phyloP scores from a whole-genome alignment of 345 rosid genomes.

The Camelina sativa region DNA sequence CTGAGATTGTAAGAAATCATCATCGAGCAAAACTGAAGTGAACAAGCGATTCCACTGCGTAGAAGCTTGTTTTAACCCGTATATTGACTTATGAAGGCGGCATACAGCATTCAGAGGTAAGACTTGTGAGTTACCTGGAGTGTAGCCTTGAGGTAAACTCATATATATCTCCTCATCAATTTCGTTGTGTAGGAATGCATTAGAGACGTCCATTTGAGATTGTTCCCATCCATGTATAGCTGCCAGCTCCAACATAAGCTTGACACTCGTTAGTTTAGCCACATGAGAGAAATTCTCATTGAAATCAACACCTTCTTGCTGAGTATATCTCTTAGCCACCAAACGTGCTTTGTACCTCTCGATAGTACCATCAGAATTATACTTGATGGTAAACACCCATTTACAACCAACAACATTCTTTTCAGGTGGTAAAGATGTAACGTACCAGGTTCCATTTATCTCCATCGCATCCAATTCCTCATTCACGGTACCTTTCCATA shows the following conservation, averaged over 20 bases:
- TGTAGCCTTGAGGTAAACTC: background rate
- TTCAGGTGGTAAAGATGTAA: fast-evolving
- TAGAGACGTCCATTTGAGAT: background rate
- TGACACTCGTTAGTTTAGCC: no score
- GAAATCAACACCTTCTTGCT: no score
- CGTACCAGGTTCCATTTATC: background rate
- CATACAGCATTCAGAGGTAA: no score
- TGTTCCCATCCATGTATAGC: no score
- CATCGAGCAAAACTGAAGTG: no score
- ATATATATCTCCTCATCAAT: background rate
- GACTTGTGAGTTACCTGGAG: no score
- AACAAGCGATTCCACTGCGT: no score
- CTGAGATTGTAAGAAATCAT: no score
- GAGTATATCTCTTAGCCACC: background rate
- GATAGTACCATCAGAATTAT: background rate
- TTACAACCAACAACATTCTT: background rate
- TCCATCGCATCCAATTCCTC: background rate
- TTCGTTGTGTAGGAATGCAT: background rate
- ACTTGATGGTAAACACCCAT: background rate
- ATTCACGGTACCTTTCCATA: background rate
- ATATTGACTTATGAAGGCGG: no score
- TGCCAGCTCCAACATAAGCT: no score
- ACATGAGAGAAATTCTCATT: no score
- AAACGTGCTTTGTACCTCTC: background rate
- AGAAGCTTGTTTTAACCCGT: no score